Evolutionary conservation across 345 rosid species (phyloP).

Genomic region (Syzygium grande): DNA sequence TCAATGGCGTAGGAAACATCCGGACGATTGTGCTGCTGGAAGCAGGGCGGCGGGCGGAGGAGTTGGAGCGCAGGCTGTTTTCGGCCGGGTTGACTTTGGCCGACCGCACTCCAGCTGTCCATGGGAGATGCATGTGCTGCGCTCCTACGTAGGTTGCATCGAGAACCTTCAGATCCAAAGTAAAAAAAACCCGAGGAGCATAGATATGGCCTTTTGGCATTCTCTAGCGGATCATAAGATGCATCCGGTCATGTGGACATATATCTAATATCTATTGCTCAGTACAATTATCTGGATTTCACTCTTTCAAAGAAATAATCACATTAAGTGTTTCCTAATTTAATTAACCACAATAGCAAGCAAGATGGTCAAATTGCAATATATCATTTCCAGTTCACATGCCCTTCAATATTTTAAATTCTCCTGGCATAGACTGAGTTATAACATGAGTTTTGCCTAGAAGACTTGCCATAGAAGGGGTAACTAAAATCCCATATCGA

Average conservation of each 20-base stretch:
- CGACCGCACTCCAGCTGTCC: not conserved
- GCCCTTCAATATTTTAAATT: no score
- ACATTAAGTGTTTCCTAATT: not conserved
- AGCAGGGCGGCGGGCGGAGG: not conserved
- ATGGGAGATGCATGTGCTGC: not conserved
- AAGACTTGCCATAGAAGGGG: not conserved
- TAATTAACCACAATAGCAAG: no score
- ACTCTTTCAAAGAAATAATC: not conserved
- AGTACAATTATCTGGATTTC: not conserved
- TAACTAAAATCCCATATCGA: not conserved
- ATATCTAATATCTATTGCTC: not conserved
- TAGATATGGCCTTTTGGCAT: not conserved
- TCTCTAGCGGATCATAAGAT: not conserved
- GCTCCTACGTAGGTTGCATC: not conserved
- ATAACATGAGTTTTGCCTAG: no score
- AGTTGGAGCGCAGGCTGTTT: not conserved
- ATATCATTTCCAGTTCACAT: no score
- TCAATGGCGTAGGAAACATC: not conserved
- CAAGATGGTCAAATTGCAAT: no score
- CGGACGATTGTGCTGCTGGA: not conserved
- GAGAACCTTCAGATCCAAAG: not conserved
- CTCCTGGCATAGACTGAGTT: no score
- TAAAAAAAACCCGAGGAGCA: not conserved
- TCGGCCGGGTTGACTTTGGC: not conserved
- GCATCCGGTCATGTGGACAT: not conserved